A percentile compares a stretch with the other conserved stretches of the same genome.
phyloP scores from a whole-genome alignment of 495 filamentous ascomycete species.

The Aspergillus conjunctus region DNA sequence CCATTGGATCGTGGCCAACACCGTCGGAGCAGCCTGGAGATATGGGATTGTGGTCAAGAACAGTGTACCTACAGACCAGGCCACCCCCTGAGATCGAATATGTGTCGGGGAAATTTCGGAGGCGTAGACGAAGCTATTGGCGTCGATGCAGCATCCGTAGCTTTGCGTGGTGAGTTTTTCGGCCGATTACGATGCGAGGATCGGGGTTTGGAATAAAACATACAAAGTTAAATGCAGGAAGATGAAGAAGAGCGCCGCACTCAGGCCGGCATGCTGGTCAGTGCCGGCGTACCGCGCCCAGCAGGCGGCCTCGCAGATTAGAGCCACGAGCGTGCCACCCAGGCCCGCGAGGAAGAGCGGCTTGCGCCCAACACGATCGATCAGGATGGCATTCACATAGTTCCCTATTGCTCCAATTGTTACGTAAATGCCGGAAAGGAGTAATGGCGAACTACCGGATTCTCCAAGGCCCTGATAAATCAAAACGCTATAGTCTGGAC shows the following conservation, averaged over 20 bases:
- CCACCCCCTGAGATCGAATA: conserved; percentile 51
- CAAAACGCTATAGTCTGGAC: conserved; percentile 54
- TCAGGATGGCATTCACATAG: conserved; percentile 32
- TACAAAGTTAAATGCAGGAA: conserved; percentile 50
- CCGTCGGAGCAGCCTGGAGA: conserved; percentile 47
- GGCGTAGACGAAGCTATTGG: conserved; percentile 54
- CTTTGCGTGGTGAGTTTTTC: no score
- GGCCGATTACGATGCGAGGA: no score
- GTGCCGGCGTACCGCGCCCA: conserved; percentile 46
- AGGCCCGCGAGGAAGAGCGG: conserved; percentile 51
- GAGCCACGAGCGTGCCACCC: conserved; percentile 38
- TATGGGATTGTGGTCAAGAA: conserved; percentile 46
- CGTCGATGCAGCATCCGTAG: conserved; percentile 51
- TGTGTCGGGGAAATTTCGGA: conserved; percentile 56
- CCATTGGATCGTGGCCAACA: conserved; percentile 45
- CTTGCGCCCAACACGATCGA: conserved; percentile 50
- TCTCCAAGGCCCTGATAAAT: conserved; percentile 52
- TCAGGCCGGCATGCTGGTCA: conserved; percentile 47
- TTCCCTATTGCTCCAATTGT: conserved; percentile 41
- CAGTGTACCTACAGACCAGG: conserved; percentile 46
- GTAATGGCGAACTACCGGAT: conserved; percentile 46
- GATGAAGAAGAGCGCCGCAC: conserved; percentile 51
- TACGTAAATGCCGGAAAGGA: conserved; percentile 51
- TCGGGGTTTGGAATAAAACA: no score
- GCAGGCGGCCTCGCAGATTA: conserved; percentile 46